A percentile compares a stretch with the other conserved stretches of the same genome.
These are phyloP conservation scores for Pyropia yezoensis DNA, from an alignment of 23 red algal species.

Conservation along the genomic window DNA sequence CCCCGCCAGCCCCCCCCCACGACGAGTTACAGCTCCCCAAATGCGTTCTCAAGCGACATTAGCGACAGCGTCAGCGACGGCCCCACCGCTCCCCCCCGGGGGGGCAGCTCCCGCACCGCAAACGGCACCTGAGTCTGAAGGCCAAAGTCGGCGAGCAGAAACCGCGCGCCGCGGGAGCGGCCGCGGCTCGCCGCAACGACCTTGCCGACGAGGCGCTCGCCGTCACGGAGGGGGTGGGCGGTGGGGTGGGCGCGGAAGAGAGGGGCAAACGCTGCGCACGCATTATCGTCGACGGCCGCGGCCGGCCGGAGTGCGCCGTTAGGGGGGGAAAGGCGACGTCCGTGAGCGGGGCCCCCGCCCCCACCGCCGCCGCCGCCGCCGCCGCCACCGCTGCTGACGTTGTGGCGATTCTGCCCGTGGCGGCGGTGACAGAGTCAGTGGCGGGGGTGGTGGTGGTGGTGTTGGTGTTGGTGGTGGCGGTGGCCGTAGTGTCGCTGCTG, in stretches of 20 bases:
- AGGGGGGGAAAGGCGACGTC: no score
- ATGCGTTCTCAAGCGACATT: constrained; percentile 64
- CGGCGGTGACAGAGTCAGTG: no score
- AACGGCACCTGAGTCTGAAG: constrained; percentile 77
- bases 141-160: constrained; percentile 86
- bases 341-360: no score
- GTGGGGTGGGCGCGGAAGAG: constrained; percentile 34
- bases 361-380: no score
- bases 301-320: no score
- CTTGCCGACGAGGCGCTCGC: constrained; percentile 42
- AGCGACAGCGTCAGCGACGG: constrained; percentile 56
- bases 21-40: constrained; percentile 80
- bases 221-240: constrained; percentile 9
- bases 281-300: no score
- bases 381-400: no score
- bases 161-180: constrained; percentile 34
- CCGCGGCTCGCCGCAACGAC: constrained; percentile 34
- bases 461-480: no score
- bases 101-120: constrained; percentile 40
- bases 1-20: constrained; percentile 7
- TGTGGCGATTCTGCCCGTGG: no score
- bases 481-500: no score
- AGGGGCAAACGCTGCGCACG: constrained; percentile 17
- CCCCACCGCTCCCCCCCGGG: constrained; percentile 35
- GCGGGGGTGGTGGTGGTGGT: no score